A percentile compares a stretch with the other conserved stretches of the same genome.
Conservation (phyloP, 2,329 filamentous ascomycete genomes). For the Clarireedia paspali region DNA sequence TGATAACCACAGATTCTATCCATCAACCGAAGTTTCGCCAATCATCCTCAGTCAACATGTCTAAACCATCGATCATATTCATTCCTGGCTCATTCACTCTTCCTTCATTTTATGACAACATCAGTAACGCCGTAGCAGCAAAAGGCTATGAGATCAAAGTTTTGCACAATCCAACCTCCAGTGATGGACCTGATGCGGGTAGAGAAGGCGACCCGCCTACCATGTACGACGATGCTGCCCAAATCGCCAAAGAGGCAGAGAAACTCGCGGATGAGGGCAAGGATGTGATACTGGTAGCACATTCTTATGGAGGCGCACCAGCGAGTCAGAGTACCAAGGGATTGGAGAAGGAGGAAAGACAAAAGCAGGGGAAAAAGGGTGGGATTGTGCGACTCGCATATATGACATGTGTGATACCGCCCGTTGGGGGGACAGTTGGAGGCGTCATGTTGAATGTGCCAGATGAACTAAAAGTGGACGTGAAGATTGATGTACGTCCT, state of each 20-base stretch:
- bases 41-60: neutral
- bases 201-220: slow-evolving; percentile 12
- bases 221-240: slow-evolving; percentile 32
- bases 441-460: neutral
- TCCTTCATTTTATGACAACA: slow-evolving; percentile 12
- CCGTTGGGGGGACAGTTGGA: slow-evolving; percentile 5
- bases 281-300: slow-evolving; percentile 32
- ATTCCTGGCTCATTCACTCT: slow-evolving; percentile 13
- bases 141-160: slow-evolving; percentile 10
- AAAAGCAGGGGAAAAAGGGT: slow-evolving; percentile 31
- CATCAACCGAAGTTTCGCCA: neutral
- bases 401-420: slow-evolving; percentile 10
- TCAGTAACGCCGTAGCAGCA: slow-evolving; percentile 7
- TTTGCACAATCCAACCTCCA: slow-evolving; percentile 1
- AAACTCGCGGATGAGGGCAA: slow-evolving; percentile 27
- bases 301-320: slow-evolving; percentile 34
- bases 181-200: neutral
- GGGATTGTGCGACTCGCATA: slow-evolving; percentile 27
- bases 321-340: slow-evolving; percentile 30
- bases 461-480: neutral
- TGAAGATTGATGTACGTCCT: slow-evolving; percentile 9
- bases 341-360: slow-evolving; percentile 30
- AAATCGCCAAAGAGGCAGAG: slow-evolving; percentile 28
- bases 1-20: neutral
- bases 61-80: slow-evolving; percentile 13